Evolutionary conservation across 306 rosid species (phyloP), one percentile per base, ranked within the genome.

Genomic region (Delonix regia): DNA sequence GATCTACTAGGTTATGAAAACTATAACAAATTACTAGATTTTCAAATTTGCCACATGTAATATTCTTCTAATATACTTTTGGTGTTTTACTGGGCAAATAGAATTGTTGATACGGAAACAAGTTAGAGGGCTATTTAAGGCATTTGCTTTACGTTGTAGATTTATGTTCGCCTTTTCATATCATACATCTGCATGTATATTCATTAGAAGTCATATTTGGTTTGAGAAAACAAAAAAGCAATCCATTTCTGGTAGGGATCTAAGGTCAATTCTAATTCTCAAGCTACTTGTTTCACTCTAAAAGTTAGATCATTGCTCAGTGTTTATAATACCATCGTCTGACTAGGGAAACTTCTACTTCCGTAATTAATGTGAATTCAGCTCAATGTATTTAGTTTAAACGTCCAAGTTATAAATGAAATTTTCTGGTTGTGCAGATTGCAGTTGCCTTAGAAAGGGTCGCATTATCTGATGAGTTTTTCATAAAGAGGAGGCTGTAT

Each of bases 361-460:
- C 41, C 30, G 57, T 27, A 41, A 61, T 69, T 41, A 42, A 57
- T 48, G 57, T 73, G 63, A 27, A 61, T 79, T 79, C 60, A 47
- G 68, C 71, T 76, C 36, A 13, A 22, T n/a, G 45, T 76, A 44
- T 24, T 80, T 71, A 51, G 69, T 49, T 38, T 73, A 45, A 59
- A 56, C 18, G 65, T 76, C 57, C 39, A 60, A 80, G 38, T 72
- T 80, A 25, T 41, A 63, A 90, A 85, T 87, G 67, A 73, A 66
- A 49, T 49, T 19, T 18, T 70, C 73, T 39, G 77, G 79, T 69
- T 0, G 25, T 83, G 78, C 85, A 91, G 98, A 90, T 91, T 73
- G 97, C 97, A 41, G 88, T 91, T 87, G 94, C 98, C 72, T 77
- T 94, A 84, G 98, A 91, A 85, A 94, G 90, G 78, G 86, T 93